Evolutionary conservation across 2,329 filamentous ascomycete genomes (phyloP).

Genomic region (Arthrobotrys musiformis): DNA sequence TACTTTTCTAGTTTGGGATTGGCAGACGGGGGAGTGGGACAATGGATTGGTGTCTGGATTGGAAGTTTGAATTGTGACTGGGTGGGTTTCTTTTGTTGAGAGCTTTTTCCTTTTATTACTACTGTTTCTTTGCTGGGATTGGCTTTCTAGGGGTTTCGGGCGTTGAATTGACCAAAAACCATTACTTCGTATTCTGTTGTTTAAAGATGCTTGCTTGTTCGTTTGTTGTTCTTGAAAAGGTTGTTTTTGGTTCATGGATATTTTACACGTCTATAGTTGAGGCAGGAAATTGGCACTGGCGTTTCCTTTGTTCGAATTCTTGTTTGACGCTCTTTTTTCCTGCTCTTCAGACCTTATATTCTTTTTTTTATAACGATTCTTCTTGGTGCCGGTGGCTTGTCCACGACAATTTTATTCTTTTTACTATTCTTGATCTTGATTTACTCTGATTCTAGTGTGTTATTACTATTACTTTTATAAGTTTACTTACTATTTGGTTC

Average conservation of each 20-base stretch:
- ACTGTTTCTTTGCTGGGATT: constrained; percentile 12
- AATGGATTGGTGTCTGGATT: constrained; percentile 17
- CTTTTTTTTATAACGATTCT: neutral
- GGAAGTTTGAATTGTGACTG: constrained; percentile 5
- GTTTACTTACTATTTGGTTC: neutral
- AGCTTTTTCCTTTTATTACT: constrained; percentile 8
- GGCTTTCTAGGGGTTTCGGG: constrained; percentile 1
- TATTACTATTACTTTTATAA: constrained; percentile 3
- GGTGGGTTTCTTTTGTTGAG: constrained; percentile 16
- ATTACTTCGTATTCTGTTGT: neutral
- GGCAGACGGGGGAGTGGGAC: neutral
- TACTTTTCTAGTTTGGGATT: neutral
- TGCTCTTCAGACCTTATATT: neutral
- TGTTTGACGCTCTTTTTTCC: neutral
- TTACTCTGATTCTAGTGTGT: neutral
- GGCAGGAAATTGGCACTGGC: constrained; percentile 23
- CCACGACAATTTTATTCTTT: constrained; percentile 1
- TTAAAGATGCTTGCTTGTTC: no score
- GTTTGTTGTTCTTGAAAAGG: neutral
- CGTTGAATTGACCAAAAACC: constrained; percentile 14
- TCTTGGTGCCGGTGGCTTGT: constrained; percentile 18
- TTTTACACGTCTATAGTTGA: neutral
- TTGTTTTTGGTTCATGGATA: neutral
- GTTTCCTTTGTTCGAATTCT: constrained; percentile 5
- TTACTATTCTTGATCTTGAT: neutral